Evolutionary conservation across 2,329 filamentous ascomycete genomes (phyloP).

Genomic region (Achaetomium macrosporum): DNA sequence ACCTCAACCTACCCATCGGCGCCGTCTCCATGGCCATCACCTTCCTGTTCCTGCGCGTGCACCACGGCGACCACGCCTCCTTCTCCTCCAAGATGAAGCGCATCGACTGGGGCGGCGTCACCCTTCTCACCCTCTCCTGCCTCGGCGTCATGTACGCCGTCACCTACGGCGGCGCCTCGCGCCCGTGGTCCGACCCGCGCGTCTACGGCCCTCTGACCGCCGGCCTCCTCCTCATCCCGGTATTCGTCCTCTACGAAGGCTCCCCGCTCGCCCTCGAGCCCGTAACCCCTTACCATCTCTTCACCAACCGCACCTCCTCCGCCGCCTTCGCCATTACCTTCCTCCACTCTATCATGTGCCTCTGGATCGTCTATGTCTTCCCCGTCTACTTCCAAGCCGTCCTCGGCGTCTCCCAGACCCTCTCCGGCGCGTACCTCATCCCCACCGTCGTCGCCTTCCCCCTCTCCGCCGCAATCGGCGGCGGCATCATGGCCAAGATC

Average conservation of each 20-base stretch:
- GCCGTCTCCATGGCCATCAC: not conserved
- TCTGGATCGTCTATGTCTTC: slow-evolving; percentile 34
- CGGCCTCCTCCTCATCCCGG: slow-evolving; percentile 29
- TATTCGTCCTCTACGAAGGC: slow-evolving; percentile 25
- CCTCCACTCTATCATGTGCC: slow-evolving; percentile 31
- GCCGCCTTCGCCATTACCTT: slow-evolving; percentile 32
- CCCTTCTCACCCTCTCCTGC: slow-evolving; percentile 1
- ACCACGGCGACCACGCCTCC: not conserved
- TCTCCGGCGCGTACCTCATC: not conserved
- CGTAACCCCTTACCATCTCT: slow-evolving; percentile 39
- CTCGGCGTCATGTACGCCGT: slow-evolving; percentile 18
- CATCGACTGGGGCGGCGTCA: slow-evolving; percentile 1
- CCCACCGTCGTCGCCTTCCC: not conserved
- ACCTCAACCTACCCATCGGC: slow-evolving; percentile 12
- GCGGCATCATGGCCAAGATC: not conserved
- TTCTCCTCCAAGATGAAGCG: not conserved
- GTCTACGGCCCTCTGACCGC: slow-evolving; percentile 31
- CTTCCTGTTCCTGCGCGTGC: not conserved
- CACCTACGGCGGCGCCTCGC: slow-evolving; percentile 18
- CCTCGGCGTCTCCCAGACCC: slow-evolving; percentile 21
- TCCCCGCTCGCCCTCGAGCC: slow-evolving; percentile 18
- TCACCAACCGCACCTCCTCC: slow-evolving; percentile 35
- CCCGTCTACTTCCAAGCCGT: slow-evolving; percentile 42
- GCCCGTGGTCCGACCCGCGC: slow-evolving; percentile 15
- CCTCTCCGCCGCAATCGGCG: not conserved